Evolutionary conservation across 2,329 filamentous ascomycete genomes (phyloP), one percentile per base, ranked within the genome.

Genomic region (Fusarium agapanthi): DNA sequence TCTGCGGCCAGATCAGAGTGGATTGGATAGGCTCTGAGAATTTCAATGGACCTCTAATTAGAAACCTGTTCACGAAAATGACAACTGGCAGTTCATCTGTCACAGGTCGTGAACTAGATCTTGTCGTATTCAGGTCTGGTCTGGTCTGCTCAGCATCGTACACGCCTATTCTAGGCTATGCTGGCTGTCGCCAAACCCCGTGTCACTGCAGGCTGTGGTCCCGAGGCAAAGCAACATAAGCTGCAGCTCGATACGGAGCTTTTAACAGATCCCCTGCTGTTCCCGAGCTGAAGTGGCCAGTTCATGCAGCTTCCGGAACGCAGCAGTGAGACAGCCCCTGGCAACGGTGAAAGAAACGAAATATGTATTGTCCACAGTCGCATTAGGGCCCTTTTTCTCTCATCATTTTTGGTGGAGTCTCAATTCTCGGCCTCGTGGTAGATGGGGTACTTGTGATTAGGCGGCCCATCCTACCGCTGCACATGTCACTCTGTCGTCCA

Each of bases 251-350:
- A 67, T 37, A 58, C 30, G 47, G 51, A 59, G 41, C 43, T 28
- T 44, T 54, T 40, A 22, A 26, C 26, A 40, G 47, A 40, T 45
- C 34, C 67, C 58, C 40, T 61, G 44, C 38, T 58, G 45, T 69
- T 50, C 43, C 47, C 59, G 38, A 56, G 69, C 58, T 65, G 69
- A 63, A 68, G 67, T 73, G 71, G 67, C 64, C 67, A 72, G 71
- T 74, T 74, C 71, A 74, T 73, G 71, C 71, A 74, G 63, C 71
- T 54, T 54, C 62, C 26, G 59, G 59, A 65, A 65, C 48, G 55
- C 59, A 69, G 57, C 59, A 60, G 64, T 48, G 32, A 48, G 37
- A 57, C n/a, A 38, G 41, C 35, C 61, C 67, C 67, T 56, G 48
- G 54, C 53, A 57, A 57, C 38, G 45, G 38, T 34, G 20, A 47